Percentiles rank a stretch among this genome's conserved stretches.
Conservation (phyloP, 73 alveolate genomes). For the Breviolum minutum region DNA sequence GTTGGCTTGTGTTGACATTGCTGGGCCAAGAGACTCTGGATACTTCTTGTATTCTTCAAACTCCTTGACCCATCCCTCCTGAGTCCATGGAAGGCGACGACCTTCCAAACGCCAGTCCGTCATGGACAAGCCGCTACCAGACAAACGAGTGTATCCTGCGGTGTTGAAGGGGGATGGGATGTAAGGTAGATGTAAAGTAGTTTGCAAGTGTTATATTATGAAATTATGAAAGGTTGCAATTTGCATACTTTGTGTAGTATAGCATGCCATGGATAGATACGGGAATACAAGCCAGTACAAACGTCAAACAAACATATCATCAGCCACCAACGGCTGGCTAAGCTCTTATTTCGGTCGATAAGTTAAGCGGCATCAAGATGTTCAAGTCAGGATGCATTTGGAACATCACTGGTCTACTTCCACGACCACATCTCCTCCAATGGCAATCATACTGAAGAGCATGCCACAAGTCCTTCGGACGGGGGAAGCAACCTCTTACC, state of each 20-base stretch:
- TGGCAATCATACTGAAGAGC: conserved; percentile 85
- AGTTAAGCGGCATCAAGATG: too few species aligned
- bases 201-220: background rate
- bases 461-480: conserved; percentile 52
- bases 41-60: conserved; percentile 96
- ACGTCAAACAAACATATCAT: too few species aligned
- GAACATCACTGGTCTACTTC: too few species aligned
- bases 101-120: conserved; percentile 97
- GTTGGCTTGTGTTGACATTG: background rate
- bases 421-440: conserved; percentile 8
- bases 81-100: conserved; percentile 96
- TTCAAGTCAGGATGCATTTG: too few species aligned
- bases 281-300: too few species aligned
- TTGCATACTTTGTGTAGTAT: too few species aligned
- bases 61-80: conserved; percentile 97
- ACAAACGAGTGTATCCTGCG: conserved; percentile 97
- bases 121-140: conserved; percentile 97
- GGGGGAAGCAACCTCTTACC: too few species aligned
- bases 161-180: background rate
- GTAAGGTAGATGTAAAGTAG: background rate
- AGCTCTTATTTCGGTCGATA: too few species aligned
- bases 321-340: too few species aligned
- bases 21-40: conserved; percentile 1
- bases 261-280: too few species aligned
- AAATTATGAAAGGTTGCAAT: background rate